Evolutionary conservation across 108 stramenopile species (phyloP).

Genomic region (Discostella pseudostelligera): DNA sequence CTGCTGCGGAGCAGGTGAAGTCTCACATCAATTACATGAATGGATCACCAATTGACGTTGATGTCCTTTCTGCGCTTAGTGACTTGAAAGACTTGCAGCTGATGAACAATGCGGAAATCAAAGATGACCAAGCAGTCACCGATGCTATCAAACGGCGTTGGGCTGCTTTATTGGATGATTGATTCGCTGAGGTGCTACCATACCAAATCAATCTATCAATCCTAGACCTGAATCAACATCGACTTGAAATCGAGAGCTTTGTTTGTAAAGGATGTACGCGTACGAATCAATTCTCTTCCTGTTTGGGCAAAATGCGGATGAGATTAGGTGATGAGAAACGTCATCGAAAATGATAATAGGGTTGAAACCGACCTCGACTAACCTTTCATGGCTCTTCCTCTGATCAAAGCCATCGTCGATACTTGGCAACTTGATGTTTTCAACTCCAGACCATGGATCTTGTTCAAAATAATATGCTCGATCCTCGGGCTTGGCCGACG

Average conservation of each 20-base stretch:
- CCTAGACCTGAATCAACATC: not conserved
- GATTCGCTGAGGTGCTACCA: no score
- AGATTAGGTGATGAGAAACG: not conserved
- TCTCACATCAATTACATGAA: slow-evolving; percentile 22
- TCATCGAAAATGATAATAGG: not conserved
- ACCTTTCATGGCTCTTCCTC: slow-evolving; percentile 41
- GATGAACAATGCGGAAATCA: slow-evolving; percentile 17
- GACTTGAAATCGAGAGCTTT: not conserved
- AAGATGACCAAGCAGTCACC: slow-evolving; percentile 11
- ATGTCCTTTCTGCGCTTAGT: slow-evolving; percentile 53
- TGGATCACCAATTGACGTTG: slow-evolving; percentile 44
- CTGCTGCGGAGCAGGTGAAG: slow-evolving; percentile 19
- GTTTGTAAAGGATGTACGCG: slow-evolving; percentile 49
- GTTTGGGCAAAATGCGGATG: not conserved
- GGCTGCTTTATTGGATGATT: slow-evolving; percentile 12
- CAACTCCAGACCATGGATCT: slow-evolving; percentile 43
- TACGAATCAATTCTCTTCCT: slow-evolving; percentile 34
- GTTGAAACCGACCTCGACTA: not conserved
- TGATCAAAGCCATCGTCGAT: slow-evolving; percentile 9
- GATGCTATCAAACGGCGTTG: slow-evolving; percentile 22
- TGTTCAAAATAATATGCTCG: slow-evolving; percentile 76
- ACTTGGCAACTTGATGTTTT: slow-evolving; percentile 38
- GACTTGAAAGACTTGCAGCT: slow-evolving; percentile 60
- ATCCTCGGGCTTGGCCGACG: slow-evolving; percentile 70
- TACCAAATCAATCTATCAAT: no score